Percentiles rank a stretch among this genome's conserved stretches.
These are phyloP conservation scores for Fabrea salina DNA, from an alignment of 169 alveolate genomes.

Conservation along the genomic window DNA sequence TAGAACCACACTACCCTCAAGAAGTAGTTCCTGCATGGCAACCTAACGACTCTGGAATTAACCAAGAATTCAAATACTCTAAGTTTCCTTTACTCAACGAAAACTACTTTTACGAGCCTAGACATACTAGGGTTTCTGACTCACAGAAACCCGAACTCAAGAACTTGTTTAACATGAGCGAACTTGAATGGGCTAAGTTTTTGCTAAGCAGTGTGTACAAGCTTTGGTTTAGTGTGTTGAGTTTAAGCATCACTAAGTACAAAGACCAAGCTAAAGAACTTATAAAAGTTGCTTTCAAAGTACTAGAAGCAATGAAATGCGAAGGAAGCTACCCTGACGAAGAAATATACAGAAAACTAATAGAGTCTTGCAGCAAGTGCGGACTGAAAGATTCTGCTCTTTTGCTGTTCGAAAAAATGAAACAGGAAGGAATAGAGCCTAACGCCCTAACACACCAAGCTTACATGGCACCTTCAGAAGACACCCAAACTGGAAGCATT, in stretches of 20 bases:
- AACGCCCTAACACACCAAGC: conserved; percentile 52
- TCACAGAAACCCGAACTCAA: conserved; percentile 13
- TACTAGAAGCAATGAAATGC: conserved; percentile 40
- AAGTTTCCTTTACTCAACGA: conserved; percentile 46
- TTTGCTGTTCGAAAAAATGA: conserved; percentile 49
- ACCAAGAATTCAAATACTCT: too few species aligned
- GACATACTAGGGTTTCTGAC: conserved; percentile 33
- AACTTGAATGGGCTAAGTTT: conserved; percentile 51
- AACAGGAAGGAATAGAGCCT: conserved; percentile 51
- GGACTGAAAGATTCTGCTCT: conserved; percentile 45
- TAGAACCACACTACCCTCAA: too few species aligned
- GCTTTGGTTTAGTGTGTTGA: conserved; percentile 48
- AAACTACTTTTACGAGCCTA: conserved; percentile 34
- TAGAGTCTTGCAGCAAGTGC: conserved; percentile 64
- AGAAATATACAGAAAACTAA: conserved; percentile 49
- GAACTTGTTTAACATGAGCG: neutral
- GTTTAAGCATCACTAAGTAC: conserved; percentile 44
- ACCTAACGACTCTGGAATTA: too few species aligned
- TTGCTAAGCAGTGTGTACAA: conserved; percentile 38
- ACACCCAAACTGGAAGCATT: neutral
- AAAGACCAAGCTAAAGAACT: conserved; percentile 33
- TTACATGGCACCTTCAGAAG: conserved; percentile 39
- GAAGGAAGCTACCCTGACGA: conserved; percentile 42
- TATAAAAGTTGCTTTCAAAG: conserved; percentile 33
- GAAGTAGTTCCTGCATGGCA: too few species aligned